A percentile compares a stretch with the other conserved stretches of the same genome.
These are phyloP conservation scores for Fremontodendron californicum DNA, from an alignment of 345 rosid genomes.

Conservation along the genomic window DNA sequence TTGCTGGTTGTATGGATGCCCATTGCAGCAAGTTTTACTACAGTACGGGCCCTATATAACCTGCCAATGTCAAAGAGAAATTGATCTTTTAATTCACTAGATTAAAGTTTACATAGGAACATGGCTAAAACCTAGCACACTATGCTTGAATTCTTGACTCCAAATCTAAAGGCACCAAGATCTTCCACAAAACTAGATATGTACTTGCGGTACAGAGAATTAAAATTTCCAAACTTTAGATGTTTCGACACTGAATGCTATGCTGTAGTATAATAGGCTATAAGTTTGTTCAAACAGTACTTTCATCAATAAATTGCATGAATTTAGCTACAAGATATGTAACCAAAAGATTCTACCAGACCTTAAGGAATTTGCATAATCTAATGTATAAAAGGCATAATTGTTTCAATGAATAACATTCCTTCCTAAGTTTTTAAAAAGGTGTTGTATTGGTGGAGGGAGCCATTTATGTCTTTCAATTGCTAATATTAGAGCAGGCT, in stretches of 20 bases:
- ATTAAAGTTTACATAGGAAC: background rate
- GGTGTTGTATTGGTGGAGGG: background rate
- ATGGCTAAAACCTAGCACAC: background rate
- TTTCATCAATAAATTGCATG: background rate
- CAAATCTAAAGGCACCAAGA: background rate
- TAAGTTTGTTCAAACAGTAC: background rate
- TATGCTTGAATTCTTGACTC: background rate
- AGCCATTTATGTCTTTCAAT: background rate
- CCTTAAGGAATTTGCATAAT: background rate
- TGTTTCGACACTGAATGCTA: background rate
- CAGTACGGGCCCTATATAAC: constrained; percentile 57
- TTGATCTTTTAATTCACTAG: background rate
- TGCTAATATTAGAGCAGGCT: background rate
- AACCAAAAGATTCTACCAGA: background rate
- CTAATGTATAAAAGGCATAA: background rate
- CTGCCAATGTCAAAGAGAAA: constrained; percentile 32
- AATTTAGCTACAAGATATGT: background rate
- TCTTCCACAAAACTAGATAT: background rate
- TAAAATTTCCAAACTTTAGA: background rate
- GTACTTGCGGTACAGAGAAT: background rate
- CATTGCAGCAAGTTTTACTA: constrained; percentile 63
- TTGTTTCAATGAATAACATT: background rate
- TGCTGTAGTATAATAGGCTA: background rate
- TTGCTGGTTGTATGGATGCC: constrained; percentile 71
- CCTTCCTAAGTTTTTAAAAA: background rate